Base-by-base conservation (phyloP, 2,329 filamentous ascomycete genomes). In the Pseudocercospora fuligena region DNA sequence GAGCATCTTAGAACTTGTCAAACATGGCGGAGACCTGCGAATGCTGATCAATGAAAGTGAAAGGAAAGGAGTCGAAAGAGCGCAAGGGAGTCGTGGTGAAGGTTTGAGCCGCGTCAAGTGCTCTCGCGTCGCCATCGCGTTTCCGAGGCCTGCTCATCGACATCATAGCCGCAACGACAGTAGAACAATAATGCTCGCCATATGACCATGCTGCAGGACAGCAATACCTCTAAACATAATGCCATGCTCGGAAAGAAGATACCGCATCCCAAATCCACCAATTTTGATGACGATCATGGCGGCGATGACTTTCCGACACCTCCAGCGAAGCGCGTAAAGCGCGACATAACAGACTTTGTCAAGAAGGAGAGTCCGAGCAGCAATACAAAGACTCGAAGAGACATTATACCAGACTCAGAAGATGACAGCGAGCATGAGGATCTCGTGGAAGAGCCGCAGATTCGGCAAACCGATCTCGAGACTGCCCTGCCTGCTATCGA, bases 401-500 rank as follows among this genome's bases (percentile, higher is more conserved):
- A 72, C 21, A 69, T 70, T 31, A 69, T 76, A 21, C 68, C 74
- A 33, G 76, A 78, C 63, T 76, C 75, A 5, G 74, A 77, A 36
- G 73, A 72, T 12, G 76, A 77, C 25, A 74, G 73, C 64, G 74
- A 77, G 25, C 62, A 69, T 62, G 75, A 78, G 58, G 66, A 66
- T 36, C 61, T 74, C 8, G 33, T 21, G 2, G 70, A 72, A 58
- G 61, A 67, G n/a, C 58, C 67, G 9, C 59, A 75, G 61, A 78
- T 73, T 49, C 80, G 79, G 47, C 83, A 85, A 70, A 93, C 91
- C 12, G 89, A 91, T 63, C 82, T 94, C 54, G 91, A 93, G 73
- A 89, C 84, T 68, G 89, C 89, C 5, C 81, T 97, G 5, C 92
- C 92, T 14, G 83, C 85, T 0, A 82, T 94, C 1, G 82, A 87